Conservation (phyloP, 1,284 basidiomycete species). For the Hemileia vastatrix region DNA sequence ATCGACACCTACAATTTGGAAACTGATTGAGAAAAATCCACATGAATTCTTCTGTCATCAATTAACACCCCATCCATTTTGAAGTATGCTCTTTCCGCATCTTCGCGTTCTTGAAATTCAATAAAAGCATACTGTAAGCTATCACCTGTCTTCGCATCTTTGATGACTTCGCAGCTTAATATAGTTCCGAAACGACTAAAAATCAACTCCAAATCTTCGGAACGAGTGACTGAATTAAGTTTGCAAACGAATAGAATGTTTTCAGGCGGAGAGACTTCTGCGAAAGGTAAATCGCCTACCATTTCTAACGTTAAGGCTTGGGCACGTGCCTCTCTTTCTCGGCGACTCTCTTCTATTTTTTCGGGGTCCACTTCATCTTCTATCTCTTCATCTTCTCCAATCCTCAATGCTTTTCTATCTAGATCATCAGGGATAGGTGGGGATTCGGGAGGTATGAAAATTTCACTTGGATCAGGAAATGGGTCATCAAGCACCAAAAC, state of each 20-base stretch:
- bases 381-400: slow-evolving; percentile 82
- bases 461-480: slow-evolving; percentile 71
- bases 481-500: slow-evolving; percentile 93
- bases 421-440: slow-evolving; percentile 51
- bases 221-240: slow-evolving; percentile 84
- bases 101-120: slow-evolving; percentile 85
- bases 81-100: slow-evolving; percentile 95
- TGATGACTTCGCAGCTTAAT: slow-evolving; percentile 92
- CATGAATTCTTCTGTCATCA: slow-evolving; percentile 98
- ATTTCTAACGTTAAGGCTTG: slow-evolving; percentile 96
- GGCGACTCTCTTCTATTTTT: slow-evolving; percentile 64
- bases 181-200: slow-evolving; percentile 92
- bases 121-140: slow-evolving; percentile 97
- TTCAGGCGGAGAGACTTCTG: slow-evolving; percentile 92
- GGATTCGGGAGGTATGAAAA: slow-evolving; percentile 62
- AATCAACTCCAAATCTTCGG: slow-evolving; percentile 94
- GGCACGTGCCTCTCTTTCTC: slow-evolving; percentile 75
- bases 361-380: slow-evolving; percentile 51
- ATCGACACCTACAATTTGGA: slow-evolving; percentile 49
- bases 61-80: slow-evolving; percentile 99
- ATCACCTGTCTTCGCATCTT: slow-evolving; percentile 91
- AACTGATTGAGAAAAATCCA: slow-evolving; percentile 79
- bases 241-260: slow-evolving; percentile 99
- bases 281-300: slow-evolving; percentile 97
- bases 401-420: slow-evolving; percentile 51